Evolutionary conservation across 192 early-diverging fungal species (phyloP).

Genomic region (Fimicolochytrium jonesii): DNA sequence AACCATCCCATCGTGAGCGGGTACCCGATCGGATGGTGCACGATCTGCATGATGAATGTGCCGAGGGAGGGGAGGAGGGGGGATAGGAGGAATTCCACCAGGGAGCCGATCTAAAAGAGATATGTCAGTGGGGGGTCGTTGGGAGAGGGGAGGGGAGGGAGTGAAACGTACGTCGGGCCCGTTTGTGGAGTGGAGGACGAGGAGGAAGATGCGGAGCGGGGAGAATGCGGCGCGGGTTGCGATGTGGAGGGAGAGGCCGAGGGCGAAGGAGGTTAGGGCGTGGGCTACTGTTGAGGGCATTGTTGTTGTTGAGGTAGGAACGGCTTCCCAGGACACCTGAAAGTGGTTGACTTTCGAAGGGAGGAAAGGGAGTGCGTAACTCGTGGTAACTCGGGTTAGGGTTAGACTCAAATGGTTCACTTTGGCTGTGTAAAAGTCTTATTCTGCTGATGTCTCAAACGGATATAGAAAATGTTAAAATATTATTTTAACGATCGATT

Average conservation of each 20-base stretch:
- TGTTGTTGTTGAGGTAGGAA: no score
- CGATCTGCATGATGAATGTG: conserved; percentile 15
- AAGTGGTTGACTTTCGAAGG: no score
- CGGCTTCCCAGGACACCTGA: no score
- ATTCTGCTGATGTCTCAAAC: no score
- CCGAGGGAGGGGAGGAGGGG: not conserved
- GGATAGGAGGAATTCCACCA: conserved; percentile 13
- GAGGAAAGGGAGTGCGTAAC: no score
- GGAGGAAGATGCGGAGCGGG: conserved; percentile 11
- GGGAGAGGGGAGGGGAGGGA: not conserved
- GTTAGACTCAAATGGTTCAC: no score
- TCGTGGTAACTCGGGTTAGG: no score
- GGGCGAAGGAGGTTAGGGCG: conserved; percentile 4
- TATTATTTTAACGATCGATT: no score
- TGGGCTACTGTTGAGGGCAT: conserved; percentile 28
- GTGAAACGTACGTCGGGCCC: conserved; percentile 8
- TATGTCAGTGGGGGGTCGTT: no score
- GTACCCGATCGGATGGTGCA: conserved; percentile 17
- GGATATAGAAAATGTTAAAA: no score
- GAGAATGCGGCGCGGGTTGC: not conserved
- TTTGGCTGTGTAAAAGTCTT: no score
- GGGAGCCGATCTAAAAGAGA: conserved; percentile 12
- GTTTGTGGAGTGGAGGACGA: conserved; percentile 14
- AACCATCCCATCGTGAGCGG: conserved; percentile 4
- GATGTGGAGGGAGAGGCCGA: not conserved